Conservation (phyloP, 2,329 filamentous ascomycete genomes). For the Botrytis galanthina region DNA sequence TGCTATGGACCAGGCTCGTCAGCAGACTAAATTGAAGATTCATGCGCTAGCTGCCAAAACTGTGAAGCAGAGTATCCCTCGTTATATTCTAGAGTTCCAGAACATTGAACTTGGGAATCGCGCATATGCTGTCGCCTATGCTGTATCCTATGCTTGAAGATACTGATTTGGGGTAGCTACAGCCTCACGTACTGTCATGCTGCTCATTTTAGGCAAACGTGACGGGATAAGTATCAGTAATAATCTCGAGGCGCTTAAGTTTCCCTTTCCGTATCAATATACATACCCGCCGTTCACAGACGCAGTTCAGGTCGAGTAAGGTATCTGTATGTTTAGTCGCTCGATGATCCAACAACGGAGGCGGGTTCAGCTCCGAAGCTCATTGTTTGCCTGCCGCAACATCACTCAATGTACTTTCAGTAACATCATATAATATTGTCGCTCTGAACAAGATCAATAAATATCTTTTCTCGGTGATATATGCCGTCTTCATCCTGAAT, state of each 20-base stretch:
- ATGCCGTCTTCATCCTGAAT: background rate
- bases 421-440: background rate
- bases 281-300: background rate
- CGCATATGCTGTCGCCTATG: background rate
- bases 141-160: background rate
- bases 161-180: background rate
- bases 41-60: background rate
- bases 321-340: too few relatives aligned
- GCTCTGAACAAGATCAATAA: background rate
- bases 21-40: background rate
- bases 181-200: background rate
- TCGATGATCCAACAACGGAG: background rate
- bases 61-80: background rate
- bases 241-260: background rate
- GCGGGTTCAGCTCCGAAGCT: conserved; percentile 8
- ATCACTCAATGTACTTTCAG: background rate
- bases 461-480: background rate
- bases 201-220: too few relatives aligned
- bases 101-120: background rate
- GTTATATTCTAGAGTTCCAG: background rate
- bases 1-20: background rate
- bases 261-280: background rate
- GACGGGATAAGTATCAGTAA: background rate
- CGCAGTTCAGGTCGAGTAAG: background rate
- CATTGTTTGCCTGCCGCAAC: background rate